A percentile compares a stretch with the other conserved stretches of the same genome.
Conservation (phyloP, 352 stramenopile species). For the Hyaloperonospora brassicae region DNA sequence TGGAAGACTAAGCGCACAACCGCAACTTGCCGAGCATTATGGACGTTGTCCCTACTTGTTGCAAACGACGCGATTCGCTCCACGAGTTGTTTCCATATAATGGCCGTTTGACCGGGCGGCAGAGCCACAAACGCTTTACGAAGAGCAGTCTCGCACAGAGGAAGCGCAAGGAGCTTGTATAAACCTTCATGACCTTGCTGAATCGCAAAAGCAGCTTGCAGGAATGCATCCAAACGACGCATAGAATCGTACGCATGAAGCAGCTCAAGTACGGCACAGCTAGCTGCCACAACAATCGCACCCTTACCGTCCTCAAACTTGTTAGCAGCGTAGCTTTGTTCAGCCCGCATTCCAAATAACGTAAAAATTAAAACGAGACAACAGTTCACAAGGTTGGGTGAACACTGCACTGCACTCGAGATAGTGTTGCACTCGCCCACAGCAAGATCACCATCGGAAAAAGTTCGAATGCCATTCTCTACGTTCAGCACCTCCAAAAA, state of each 20-base stretch:
- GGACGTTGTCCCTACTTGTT: slow-evolving; percentile 10
- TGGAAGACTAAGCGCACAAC: slow-evolving; percentile 69
- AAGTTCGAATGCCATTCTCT: slow-evolving; percentile 9
- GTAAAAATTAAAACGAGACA: slow-evolving; percentile 55
- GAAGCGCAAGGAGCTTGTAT: slow-evolving; percentile 39
- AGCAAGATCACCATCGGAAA: slow-evolving; percentile 15
- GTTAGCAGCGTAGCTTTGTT: slow-evolving; percentile 4
- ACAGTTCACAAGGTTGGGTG: slow-evolving; percentile 67
- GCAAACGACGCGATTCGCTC: slow-evolving; percentile 35
- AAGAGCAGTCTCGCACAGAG: slow-evolving; percentile 38
- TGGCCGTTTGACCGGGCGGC: slow-evolving; percentile 65
- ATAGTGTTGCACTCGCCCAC: slow-evolving; percentile 37
- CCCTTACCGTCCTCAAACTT: slow-evolving; percentile 2
- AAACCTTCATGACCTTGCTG: slow-evolving; percentile 31
- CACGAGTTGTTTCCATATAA: slow-evolving; percentile 64
- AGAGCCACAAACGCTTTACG: slow-evolving; percentile 65
- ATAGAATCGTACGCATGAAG: slow-evolving; percentile 78
- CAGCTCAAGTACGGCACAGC: slow-evolving; percentile 43
- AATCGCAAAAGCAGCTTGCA: slow-evolving; percentile 32
- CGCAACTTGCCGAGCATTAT: slow-evolving; percentile 22
- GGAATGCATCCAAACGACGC: slow-evolving; percentile 64
- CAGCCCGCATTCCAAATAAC: slow-evolving; percentile 34
- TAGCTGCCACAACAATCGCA: slow-evolving; percentile 15
- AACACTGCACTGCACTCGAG: slow-evolving; percentile 57
- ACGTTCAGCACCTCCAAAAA: slow-evolving; percentile 29